phyloP scores from a whole-genome alignment of 345 rosid species.

The Eucalyptus grandis region DNA sequence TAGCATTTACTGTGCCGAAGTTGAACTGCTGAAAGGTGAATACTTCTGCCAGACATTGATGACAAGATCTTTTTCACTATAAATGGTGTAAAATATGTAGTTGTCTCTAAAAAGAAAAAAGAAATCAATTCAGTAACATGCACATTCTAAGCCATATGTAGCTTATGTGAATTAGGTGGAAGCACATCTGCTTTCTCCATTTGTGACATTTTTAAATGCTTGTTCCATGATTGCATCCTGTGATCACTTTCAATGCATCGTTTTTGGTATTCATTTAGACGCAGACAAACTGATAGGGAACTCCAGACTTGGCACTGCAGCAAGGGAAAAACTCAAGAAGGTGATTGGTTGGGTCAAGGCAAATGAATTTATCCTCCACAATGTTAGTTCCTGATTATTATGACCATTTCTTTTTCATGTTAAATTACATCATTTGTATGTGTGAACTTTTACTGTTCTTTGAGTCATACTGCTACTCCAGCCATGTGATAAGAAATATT shows the following conservation, averaged over 20 bases:
- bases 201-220: background rate
- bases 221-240: background rate
- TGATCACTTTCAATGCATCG: background rate
- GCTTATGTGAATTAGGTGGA: background rate
- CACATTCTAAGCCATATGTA: background rate
- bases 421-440: background rate
- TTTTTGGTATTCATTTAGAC: constrained; percentile 2
- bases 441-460: background rate
- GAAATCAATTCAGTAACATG: background rate
- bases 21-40: background rate
- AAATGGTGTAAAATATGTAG: background rate
- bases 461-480: background rate
- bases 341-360: constrained; percentile 37
- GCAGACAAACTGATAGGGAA: constrained; percentile 12
- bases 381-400: background rate
- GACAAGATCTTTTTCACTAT: background rate
- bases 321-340: constrained; percentile 25
- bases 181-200: background rate
- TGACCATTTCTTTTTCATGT: background rate
- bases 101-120: background rate
- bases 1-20: background rate
- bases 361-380: constrained; percentile 5
- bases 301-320: constrained; percentile 9
- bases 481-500: background rate
- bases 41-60: background rate